Percentiles rank a stretch among this genome's conserved stretches.
phyloP scores from a whole-genome alignment of 495 filamentous ascomycete genomes.

The Aspergillus sclerotiicarbonarius region DNA sequence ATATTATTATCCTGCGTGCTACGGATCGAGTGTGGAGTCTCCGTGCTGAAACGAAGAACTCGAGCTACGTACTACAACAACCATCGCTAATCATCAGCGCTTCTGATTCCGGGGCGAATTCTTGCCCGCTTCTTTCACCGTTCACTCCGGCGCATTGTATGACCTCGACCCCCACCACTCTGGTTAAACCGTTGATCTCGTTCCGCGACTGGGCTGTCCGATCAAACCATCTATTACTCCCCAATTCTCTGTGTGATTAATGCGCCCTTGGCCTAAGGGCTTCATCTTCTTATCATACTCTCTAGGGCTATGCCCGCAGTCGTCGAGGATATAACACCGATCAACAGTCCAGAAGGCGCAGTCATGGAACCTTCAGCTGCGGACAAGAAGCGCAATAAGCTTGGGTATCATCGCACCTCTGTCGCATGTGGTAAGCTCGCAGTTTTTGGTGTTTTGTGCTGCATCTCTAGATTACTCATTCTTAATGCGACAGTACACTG shows the following conservation, averaged over 20 bases:
- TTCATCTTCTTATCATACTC: constrained; percentile 19
- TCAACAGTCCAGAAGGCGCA: constrained; percentile 60
- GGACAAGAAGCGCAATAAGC: constrained; percentile 92
- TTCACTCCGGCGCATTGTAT: neutral
- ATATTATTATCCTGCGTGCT: constrained; percentile 10
- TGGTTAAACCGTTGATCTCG: neutral
- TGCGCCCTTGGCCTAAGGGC: constrained; percentile 40
- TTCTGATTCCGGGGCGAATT: constrained; percentile 11
- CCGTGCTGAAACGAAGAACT: constrained; percentile 18
- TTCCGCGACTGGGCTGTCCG: neutral
- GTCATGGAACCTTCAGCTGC: constrained; percentile 43
- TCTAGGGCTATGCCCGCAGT: constrained; percentile 42
- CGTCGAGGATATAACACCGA: constrained; percentile 64
- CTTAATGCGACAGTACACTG: constrained; percentile 68
- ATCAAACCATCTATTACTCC: constrained; percentile 15
- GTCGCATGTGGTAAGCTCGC: constrained; percentile 86
- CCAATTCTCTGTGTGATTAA: constrained; percentile 31
- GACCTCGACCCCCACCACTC: neutral
- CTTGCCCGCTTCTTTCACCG: constrained; percentile 32
- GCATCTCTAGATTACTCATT: constrained; percentile 16
- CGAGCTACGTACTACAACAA: constrained; percentile 23
- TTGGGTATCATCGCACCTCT: constrained; percentile 95
- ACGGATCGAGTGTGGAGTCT: constrained; percentile 20
- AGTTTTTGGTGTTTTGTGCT: neutral
- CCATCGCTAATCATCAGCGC: constrained; percentile 21